phyloP scores from a whole-genome alignment of 441 rosid genomes.

The California macrophylla region DNA sequence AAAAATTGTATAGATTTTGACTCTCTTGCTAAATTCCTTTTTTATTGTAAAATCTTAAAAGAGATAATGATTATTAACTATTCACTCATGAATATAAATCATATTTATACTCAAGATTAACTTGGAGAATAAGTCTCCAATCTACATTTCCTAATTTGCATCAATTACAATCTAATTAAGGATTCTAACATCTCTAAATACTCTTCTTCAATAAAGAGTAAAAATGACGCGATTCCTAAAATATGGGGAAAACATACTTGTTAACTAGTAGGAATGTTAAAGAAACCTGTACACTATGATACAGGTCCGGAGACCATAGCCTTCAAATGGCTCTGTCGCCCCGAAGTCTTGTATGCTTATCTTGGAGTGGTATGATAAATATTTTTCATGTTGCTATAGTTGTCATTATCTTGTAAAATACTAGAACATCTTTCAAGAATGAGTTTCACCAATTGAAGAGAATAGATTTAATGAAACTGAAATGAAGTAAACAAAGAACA shows the following conservation, averaged over 20 bases:
- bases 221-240: not conserved
- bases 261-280: not conserved
- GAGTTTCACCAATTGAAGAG: not conserved
- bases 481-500: not conserved
- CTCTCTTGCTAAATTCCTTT: not conserved
- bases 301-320: not conserved
- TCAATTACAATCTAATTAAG: too few relatives aligned
- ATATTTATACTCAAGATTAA: not conserved
- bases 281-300: not conserved
- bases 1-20: not conserved
- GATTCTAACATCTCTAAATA: not conserved
- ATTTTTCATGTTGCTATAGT: not conserved
- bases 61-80: not conserved
- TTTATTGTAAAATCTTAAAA: not conserved
- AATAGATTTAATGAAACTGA: not conserved
- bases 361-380: not conserved
- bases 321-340: not conserved
- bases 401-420: not conserved
- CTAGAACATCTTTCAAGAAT: not conserved
- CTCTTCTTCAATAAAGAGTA: not conserved
- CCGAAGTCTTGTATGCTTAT: not conserved
- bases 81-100: not conserved
- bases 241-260: not conserved
- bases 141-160: not conserved
- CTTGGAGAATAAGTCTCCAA: not conserved